These are phyloP conservation scores for Glycine latifolia DNA, from an alignment of 306 rosid genomes.

Conservation along the genomic window DNA sequence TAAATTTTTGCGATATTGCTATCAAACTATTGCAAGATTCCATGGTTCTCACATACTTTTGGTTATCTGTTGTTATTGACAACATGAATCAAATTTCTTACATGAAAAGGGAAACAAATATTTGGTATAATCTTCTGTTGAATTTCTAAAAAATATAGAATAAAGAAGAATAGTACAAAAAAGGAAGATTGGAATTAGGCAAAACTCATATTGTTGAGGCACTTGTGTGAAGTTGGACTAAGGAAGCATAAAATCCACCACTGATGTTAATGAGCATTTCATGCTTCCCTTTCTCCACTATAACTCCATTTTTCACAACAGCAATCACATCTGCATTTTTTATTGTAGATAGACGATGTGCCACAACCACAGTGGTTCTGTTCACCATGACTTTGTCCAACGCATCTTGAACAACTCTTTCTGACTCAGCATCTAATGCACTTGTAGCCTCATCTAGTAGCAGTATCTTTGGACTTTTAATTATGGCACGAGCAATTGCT, in stretches of 20 bases:
- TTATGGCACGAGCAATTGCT: slow-evolving; percentile 86
- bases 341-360: slow-evolving; percentile 84
- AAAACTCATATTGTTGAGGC: slow-evolving; percentile 57
- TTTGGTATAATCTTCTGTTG: background rate
- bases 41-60: background rate
- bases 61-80: background rate
- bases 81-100: slow-evolving; percentile 29
- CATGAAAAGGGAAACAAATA: background rate
- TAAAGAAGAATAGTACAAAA: background rate
- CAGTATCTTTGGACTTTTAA: slow-evolving; percentile 80
- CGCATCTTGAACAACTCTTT: slow-evolving; percentile 91
- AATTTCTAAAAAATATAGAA: slow-evolving; percentile 27
- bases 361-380: slow-evolving; percentile 83
- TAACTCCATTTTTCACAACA: slow-evolving; percentile 85
- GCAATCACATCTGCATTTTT: slow-evolving; percentile 87
- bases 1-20: background rate
- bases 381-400: slow-evolving; percentile 79
- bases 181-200: background rate
- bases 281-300: slow-evolving; percentile 85
- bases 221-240: slow-evolving; percentile 72
- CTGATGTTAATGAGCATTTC: slow-evolving; percentile 65
- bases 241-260: slow-evolving; percentile 85
- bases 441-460: slow-evolving; percentile 89
- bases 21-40: background rate
- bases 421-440: slow-evolving; percentile 87